A percentile compares a stretch with the other conserved stretches of the same genome.
phyloP scores from a whole-genome alignment of 768 basidiomycete genomes.

The Tylopilus subfusipes region DNA sequence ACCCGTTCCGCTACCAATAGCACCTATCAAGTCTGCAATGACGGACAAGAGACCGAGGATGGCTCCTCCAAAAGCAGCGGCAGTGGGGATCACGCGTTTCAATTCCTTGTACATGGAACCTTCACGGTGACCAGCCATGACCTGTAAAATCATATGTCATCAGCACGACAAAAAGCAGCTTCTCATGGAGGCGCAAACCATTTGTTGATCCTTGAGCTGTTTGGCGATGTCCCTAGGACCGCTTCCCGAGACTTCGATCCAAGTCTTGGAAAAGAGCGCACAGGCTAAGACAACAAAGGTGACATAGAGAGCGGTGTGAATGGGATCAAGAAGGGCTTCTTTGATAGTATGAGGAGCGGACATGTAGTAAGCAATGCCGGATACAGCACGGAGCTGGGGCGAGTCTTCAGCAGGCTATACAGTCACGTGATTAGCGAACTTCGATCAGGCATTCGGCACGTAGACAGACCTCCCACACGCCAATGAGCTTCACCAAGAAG shows the following conservation, averaged over 20 bases:
- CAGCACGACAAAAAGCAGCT: neutral
- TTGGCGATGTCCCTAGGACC: constrained; percentile 96
- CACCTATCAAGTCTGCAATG: constrained; percentile 91
- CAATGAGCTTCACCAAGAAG: constrained; percentile 83
- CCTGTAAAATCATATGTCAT: constrained; percentile 34
- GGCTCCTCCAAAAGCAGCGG: constrained; percentile 97
- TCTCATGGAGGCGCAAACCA: constrained; percentile 47
- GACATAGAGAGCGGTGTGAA: constrained; percentile 90
- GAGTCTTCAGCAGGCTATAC: constrained; percentile 90
- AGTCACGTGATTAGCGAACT: constrained; percentile 3
- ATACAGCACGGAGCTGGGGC: constrained; percentile 83
- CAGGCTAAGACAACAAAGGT: constrained; percentile 91
- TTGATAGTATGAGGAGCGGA: constrained; percentile 94
- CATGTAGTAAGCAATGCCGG: constrained; percentile 97
- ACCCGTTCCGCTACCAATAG: constrained; percentile 92
- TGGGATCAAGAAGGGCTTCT: constrained; percentile 84
- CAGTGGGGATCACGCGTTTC: constrained; percentile 96
- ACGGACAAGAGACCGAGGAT: constrained; percentile 90
- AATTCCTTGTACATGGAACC: constrained; percentile 99
- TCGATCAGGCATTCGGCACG: neutral
- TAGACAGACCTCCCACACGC: constrained; percentile 91
- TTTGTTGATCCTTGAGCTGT: constrained; percentile 97
- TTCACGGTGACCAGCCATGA: constrained; percentile 89
- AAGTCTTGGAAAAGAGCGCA: constrained; percentile 98
- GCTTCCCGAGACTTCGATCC: constrained; percentile 97